Base-by-base conservation (phyloP, 1,139 yeast species). In the Geotrichum australiense region DNA sequence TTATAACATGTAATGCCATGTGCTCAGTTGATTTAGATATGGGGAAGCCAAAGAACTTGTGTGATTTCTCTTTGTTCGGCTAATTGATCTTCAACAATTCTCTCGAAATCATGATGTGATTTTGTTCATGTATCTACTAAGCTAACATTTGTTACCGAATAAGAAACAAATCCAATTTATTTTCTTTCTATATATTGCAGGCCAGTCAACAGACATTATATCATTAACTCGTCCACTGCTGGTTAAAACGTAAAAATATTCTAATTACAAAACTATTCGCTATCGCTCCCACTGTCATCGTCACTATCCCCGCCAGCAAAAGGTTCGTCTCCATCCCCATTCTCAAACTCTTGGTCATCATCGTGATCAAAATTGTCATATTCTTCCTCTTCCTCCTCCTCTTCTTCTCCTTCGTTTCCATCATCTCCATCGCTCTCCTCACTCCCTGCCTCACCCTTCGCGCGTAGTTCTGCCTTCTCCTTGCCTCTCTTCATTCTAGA, bases 401-500 rank as follows among this genome's bases (percentile, higher is more conserved):
- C 69, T 14, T 70, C 71, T 16, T 63, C 63, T 28, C 62, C 70
- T 27, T 57, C 58, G 27, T 57, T 64, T 1, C 51, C 58, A 21
- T 46, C 49, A 11, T 50, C 57, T 22, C 51, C 51, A 4, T 51
- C 58, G 29, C 56, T 53, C 7, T 39, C 48, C 20, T 50, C 53
- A 2, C 40, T 54, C 23, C 43, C 50, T 5, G 46, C 55, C 12
- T 49, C 51, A 5, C 48, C 53, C 47, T 54, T 58, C 16, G 53
- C 57, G 15, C 47, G 53, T 29, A 39, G 45, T 34, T 46, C 45
- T 7, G 58, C 61, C 43, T 58, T 74, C 41, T 75, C 81, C 57
- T 74, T 70, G 56, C 82, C 82, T 54, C 93, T 76, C 52, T 77
- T 52, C 26, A 59, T 51, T 37, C 69, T 52, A 5, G 65, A 78